Evolutionary conservation across 805 yeast genomes (phyloP).

Genomic region (Yarrowia deformans): DNA sequence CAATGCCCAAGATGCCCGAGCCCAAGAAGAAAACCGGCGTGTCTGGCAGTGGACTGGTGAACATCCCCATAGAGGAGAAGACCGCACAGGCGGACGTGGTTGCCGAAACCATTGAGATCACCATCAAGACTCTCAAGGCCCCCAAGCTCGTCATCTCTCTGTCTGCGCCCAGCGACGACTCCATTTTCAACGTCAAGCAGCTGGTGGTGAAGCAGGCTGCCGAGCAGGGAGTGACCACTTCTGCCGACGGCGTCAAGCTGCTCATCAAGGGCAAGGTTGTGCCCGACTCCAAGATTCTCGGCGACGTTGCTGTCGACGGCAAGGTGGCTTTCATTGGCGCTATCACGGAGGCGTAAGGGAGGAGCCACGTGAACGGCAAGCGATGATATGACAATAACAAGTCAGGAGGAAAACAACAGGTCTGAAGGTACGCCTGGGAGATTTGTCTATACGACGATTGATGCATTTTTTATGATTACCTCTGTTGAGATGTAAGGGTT

Average conservation of each 20-base stretch:
- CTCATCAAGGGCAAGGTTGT: constrained; percentile 41
- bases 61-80: constrained; percentile 26
- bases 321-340: constrained; percentile 36
- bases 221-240: constrained; percentile 20
- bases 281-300: constrained; percentile 40
- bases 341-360: constrained; percentile 19
- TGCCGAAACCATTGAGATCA: constrained; percentile 34
- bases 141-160: constrained; percentile 26
- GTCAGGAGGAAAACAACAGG: too few species aligned
- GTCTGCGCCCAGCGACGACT: constrained; percentile 25
- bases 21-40: constrained; percentile 31
- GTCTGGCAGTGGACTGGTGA: constrained; percentile 24
- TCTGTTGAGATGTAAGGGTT: too few species aligned
- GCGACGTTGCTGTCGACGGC: constrained; percentile 36
- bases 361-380: too few species aligned
- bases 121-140: constrained; percentile 34
- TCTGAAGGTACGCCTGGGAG: too few species aligned
- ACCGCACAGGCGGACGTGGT: constrained; percentile 10
- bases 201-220: constrained; percentile 36
- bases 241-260: constrained; percentile 27
- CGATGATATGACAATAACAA: too few species aligned
- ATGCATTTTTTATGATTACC: too few species aligned
- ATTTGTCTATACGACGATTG: too few species aligned
- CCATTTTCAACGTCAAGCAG: constrained; percentile 35
- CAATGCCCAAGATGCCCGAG: constrained; percentile 39